phyloP scores from a whole-genome alignment of 306 rosid species.

The Inga oerstediana region DNA sequence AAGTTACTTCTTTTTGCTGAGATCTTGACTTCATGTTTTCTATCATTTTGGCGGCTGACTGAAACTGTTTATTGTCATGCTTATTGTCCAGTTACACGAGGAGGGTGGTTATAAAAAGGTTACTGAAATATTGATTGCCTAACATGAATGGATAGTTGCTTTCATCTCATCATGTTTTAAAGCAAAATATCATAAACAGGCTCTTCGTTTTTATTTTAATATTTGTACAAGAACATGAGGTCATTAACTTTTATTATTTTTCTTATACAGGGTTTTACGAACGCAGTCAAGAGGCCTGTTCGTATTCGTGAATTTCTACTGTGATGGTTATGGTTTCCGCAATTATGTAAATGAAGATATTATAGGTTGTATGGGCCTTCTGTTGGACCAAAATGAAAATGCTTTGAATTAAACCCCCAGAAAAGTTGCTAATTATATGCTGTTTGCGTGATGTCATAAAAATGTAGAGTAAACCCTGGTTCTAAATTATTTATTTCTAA shows the following conservation, averaged over 20 bases:
- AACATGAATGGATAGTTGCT: neutral
- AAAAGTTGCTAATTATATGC: neutral
- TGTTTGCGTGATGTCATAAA: neutral
- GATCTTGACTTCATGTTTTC: neutral
- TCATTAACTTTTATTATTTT: slow-evolving; percentile 25
- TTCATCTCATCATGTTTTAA: neutral
- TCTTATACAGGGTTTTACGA: slow-evolving; percentile 78
- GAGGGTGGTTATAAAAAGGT: slow-evolving; percentile 1
- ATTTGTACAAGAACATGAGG: neutral
- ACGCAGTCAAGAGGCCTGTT: slow-evolving; percentile 91
- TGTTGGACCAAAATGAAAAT: neutral
- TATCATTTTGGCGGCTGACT: neutral
- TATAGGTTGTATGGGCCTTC: neutral
- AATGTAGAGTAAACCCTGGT: neutral
- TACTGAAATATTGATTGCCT: slow-evolving; percentile 11
- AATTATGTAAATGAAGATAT: slow-evolving; percentile 8
- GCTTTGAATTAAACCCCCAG: neutral
- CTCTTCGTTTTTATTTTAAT: neutral
- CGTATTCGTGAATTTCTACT: slow-evolving; percentile 81
- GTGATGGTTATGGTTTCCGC: slow-evolving; percentile 22
- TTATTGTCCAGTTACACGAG: neutral
- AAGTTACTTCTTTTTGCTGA: neutral
- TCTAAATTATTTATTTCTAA: neutral
- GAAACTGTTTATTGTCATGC: neutral
- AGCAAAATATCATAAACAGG: neutral